These are phyloP conservation scores for Nitzschia sp. DNA, from an alignment of 108 stramenopile species.

Conservation along the genomic window DNA sequence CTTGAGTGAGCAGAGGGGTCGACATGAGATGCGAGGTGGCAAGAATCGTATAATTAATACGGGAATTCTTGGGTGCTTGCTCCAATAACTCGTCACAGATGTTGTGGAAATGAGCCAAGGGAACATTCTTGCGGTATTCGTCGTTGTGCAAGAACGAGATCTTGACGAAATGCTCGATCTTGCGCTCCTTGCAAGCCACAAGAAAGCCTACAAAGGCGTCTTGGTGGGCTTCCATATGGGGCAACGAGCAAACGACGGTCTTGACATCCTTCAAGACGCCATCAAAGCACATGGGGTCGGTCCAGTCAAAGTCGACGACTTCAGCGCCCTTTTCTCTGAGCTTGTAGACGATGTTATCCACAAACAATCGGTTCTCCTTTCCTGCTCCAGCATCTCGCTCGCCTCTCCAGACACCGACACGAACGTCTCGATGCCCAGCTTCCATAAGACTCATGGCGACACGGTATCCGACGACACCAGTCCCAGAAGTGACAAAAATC, in stretches of 20 bases:
- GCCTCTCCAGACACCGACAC: slow-evolving; percentile 45
- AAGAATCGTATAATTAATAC: slow-evolving; percentile 51
- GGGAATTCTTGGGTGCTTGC: slow-evolving; percentile 12
- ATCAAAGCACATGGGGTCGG: slow-evolving; percentile 23
- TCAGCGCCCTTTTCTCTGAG: slow-evolving; percentile 43
- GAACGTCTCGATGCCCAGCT: slow-evolving; percentile 32
- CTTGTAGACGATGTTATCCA: slow-evolving; percentile 10
- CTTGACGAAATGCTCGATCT: slow-evolving; percentile 57
- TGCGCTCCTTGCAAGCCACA: slow-evolving; percentile 33
- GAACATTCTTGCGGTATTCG: slow-evolving; percentile 35
- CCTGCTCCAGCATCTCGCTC: slow-evolving; percentile 29
- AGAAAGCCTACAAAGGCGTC: slow-evolving; percentile 43
- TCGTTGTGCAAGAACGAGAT: slow-evolving; percentile 38
- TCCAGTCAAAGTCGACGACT: slow-evolving; percentile 55
- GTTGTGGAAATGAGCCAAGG: slow-evolving; percentile 40
- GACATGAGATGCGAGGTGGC: slow-evolving; percentile 50
- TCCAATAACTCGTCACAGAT: slow-evolving; percentile 45
- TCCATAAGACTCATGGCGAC: slow-evolving; percentile 43
- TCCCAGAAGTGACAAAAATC: slow-evolving; percentile 41
- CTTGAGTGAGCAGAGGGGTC: slow-evolving; percentile 41
- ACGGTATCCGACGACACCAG: slow-evolving; percentile 50
- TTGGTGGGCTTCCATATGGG: slow-evolving; percentile 39
- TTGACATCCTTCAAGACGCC: slow-evolving; percentile 44
- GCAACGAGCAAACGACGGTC: slow-evolving; percentile 47
- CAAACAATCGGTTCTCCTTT: slow-evolving; percentile 20